These are phyloP conservation scores for Phaeomoniella chlamydospora DNA, from an alignment of 2,329 filamentous ascomycete genomes.

Conservation along the genomic window DNA sequence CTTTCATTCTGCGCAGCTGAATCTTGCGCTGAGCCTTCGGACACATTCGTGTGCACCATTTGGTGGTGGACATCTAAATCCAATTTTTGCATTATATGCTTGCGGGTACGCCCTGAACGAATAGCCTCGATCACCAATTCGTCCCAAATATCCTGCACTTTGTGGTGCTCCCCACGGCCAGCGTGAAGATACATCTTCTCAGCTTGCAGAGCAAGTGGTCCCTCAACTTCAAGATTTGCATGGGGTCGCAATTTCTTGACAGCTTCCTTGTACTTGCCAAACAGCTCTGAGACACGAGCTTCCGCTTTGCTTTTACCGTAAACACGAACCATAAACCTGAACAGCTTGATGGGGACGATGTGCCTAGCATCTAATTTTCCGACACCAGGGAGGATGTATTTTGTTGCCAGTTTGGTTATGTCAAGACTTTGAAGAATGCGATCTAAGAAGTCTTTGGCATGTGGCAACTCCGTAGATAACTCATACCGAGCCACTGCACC, in stretches of 20 bases:
- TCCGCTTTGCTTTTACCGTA: neutral
- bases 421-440: neutral
- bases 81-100: constrained; percentile 5
- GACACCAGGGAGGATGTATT: neutral
- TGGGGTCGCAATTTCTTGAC: too few relatives aligned
- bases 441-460: neutral
- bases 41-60: neutral
- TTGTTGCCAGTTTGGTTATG: neutral
- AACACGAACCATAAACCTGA: neutral
- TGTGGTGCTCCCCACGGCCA: too few relatives aligned
- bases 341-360: neutral
- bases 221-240: too few relatives aligned
- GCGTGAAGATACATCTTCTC: too few relatives aligned
- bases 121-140: neutral
- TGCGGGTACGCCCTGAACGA: neutral
- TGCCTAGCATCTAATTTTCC: neutral
- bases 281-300: neutral
- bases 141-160: too few relatives aligned
- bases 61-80: constrained; percentile 3
- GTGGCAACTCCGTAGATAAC: constrained; percentile 15
- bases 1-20: neutral
- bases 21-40: neutral
- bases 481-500: neutral
- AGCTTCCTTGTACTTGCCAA: too few relatives aligned
- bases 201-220: too few relatives aligned